phyloP scores from a whole-genome alignment of 73 alveolate species.

The Paramecium sonneborni region DNA sequence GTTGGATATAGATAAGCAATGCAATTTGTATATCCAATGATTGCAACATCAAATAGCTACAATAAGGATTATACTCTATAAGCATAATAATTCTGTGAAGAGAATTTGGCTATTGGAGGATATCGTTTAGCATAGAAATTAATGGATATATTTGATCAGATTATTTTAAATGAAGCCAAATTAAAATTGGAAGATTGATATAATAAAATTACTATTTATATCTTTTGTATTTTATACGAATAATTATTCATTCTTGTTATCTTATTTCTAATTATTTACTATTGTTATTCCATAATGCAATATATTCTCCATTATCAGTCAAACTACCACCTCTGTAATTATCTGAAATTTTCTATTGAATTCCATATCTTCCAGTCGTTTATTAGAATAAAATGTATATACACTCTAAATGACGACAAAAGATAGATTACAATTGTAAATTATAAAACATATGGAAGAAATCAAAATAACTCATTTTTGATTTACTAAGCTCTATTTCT shows the following conservation, averaged over 20 bases:
- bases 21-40: slow-evolving; percentile 43
- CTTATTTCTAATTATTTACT: neutral
- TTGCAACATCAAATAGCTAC: neutral
- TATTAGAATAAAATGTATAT: neutral
- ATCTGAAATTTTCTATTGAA: neutral
- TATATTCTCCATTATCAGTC: slow-evolving; percentile 23
- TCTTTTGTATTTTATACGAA: neutral
- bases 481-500: neutral
- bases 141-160: neutral
- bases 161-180: neutral
- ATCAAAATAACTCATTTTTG: neutral
- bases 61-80: neutral
- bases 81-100: slow-evolving; percentile 25
- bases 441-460: slow-evolving; percentile 20
- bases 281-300: slow-evolving; percentile 8
- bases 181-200: neutral
- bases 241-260: neutral
- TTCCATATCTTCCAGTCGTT: neutral
- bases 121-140: slow-evolving; percentile 57
- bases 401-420: neutral
- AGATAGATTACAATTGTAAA: neutral
- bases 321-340: neutral
- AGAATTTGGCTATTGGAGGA: slow-evolving; percentile 55
- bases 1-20: slow-evolving; percentile 48
- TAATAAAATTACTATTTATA: neutral